Evolutionary conservation across 2,329 filamentous ascomycete species (phyloP).

Genomic region (Cladosporium oxysporum): DNA sequence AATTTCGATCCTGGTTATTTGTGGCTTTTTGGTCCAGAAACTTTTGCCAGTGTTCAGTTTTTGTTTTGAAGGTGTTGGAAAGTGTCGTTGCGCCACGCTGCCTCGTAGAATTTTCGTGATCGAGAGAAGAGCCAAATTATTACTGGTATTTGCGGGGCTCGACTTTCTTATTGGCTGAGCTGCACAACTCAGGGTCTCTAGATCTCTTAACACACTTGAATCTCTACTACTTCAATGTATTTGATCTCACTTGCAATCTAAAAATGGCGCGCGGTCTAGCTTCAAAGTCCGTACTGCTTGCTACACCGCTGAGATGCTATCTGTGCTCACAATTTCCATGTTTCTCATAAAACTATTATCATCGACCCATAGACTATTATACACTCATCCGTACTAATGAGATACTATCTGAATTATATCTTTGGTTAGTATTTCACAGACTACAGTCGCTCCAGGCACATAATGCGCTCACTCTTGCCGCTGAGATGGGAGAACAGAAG

Average conservation of each 20-base stretch:
- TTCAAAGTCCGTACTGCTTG: too few relatives aligned
- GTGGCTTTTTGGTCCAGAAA: background rate
- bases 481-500: too few relatives aligned
- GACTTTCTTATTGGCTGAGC: background rate
- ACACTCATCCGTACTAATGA: too few relatives aligned
- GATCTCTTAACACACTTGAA: too few relatives aligned
- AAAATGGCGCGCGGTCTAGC: background rate
- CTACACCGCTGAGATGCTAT: too few relatives aligned
- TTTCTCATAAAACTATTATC: too few relatives aligned
- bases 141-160: background rate
- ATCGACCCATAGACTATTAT: too few relatives aligned
- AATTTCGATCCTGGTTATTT: background rate
- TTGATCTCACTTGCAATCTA: background rate
- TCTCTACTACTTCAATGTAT: background rate
- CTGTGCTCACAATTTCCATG: too few relatives aligned
- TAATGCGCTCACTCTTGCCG: too few relatives aligned
- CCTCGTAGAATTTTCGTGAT: background rate
- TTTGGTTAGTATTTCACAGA: too few relatives aligned
- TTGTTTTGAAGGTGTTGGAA: background rate
- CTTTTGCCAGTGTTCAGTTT: background rate
- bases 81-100: constrained; percentile 1
- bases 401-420: too few relatives aligned
- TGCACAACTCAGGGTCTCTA: background rate
- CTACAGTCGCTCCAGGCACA: too few relatives aligned
- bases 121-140: constrained; percentile 8